Percentiles rank a stretch among this genome's conserved stretches.
These are phyloP conservation scores for Tuber calosporum DNA, from an alignment of 495 filamentous ascomycete genomes.

Conservation along the genomic window DNA sequence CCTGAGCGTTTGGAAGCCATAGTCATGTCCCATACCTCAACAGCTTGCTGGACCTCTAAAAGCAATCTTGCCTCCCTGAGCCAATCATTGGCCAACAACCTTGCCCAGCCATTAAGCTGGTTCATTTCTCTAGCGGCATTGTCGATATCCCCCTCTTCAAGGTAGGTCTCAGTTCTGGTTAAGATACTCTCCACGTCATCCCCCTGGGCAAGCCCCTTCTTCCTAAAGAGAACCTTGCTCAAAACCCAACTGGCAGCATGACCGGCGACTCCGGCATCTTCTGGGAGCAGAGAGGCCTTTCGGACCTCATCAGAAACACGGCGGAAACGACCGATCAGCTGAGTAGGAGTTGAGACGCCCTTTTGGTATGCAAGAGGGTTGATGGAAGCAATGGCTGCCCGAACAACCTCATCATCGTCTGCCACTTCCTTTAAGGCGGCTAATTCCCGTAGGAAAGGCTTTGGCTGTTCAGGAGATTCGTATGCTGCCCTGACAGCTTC, in stretches of 20 bases:
- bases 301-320: slow-evolving; percentile 88
- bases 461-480: slow-evolving; percentile 62
- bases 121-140: slow-evolving; percentile 93
- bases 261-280: slow-evolving; percentile 85
- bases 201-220: slow-evolving; percentile 74
- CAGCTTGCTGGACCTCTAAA: slow-evolving; percentile 87
- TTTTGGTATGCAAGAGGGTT: slow-evolving; percentile 89
- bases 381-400: slow-evolving; percentile 87
- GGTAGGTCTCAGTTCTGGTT: slow-evolving; percentile 71
- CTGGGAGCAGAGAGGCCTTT: slow-evolving; percentile 84
- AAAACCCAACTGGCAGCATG: slow-evolving; percentile 81
- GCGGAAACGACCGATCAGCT: slow-evolving; percentile 91
- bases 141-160: slow-evolving; percentile 89
- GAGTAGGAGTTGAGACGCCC: slow-evolving; percentile 70
- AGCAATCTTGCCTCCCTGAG: slow-evolving; percentile 76
- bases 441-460: slow-evolving; percentile 82
- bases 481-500: slow-evolving; percentile 82
- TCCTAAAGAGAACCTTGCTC: slow-evolving; percentile 90
- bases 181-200: slow-evolving; percentile 93
- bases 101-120: slow-evolving; percentile 81
- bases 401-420: slow-evolving; percentile 68
- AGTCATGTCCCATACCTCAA: slow-evolving; percentile 63
- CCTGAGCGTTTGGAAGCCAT: slow-evolving; percentile 8
- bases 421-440: slow-evolving; percentile 91
- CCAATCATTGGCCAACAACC: slow-evolving; percentile 89